Evolutionary conservation across 305 asterid genomes (phyloP).

Genomic region (Fraxinus floribunda): DNA sequence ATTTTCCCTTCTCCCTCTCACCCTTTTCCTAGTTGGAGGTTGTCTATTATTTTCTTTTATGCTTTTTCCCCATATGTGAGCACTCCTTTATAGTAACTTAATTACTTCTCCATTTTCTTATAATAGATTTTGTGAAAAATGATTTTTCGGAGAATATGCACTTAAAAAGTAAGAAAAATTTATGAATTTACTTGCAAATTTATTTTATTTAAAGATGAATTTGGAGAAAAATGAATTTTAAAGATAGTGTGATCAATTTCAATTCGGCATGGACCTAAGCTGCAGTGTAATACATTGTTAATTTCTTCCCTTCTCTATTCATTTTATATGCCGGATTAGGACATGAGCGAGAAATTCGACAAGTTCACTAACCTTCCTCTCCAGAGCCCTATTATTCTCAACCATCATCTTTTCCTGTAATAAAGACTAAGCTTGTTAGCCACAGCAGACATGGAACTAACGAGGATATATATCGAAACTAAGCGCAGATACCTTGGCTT

Average conservation of each 20-base stretch:
- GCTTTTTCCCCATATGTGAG: no score
- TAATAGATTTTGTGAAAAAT: no score
- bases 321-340: not conserved
- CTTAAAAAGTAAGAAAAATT: not conserved
- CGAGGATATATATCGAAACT: not conserved
- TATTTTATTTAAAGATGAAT: no score
- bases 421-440: constrained; percentile 1
- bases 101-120: no score
- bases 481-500: constrained; percentile 57
- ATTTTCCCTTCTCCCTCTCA: no score
- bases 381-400: constrained; percentile 72
- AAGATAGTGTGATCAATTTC: no score
- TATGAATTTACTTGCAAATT: no score
- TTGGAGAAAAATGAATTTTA: no score
- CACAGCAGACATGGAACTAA: not conserved
- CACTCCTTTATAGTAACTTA: no score
- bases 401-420: constrained; percentile 78
- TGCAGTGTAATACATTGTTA: not conserved
- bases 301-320: not conserved
- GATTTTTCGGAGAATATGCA: no score
- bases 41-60: no score
- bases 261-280: not conserved
- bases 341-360: not conserved
- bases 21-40: no score
- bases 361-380: constrained; percentile 60